Conservation (phyloP, 1,284 basidiomycete species). For the Microbotryum scabiosae region DNA sequence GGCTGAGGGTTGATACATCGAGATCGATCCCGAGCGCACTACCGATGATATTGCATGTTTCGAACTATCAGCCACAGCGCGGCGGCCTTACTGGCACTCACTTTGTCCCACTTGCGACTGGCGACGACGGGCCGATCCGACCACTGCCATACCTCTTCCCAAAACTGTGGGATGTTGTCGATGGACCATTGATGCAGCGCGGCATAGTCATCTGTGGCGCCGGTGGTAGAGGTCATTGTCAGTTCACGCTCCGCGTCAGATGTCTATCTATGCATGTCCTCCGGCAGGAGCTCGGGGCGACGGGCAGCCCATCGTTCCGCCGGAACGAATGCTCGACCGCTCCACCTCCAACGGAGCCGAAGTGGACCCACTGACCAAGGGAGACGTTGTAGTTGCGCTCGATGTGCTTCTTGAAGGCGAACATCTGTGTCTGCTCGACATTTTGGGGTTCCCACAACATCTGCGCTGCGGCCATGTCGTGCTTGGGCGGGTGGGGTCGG, state of each 20-base stretch:
- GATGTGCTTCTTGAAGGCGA: conserved; percentile 3
- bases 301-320: too few relatives aligned
- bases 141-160: conserved; percentile 62
- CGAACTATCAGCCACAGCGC: background rate
- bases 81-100: background rate
- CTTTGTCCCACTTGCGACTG: conserved; percentile 44
- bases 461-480: background rate
- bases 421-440: conserved; percentile 5
- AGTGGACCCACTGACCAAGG: background rate
- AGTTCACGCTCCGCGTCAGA: background rate
- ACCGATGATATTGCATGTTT: too few relatives aligned
- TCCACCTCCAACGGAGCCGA: background rate
- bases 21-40: too few relatives aligned
- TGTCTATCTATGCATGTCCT: background rate
- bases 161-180: conserved; percentile 56
- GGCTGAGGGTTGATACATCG: background rate
- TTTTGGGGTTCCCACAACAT: conserved; percentile 4
- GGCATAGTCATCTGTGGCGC: conserved; percentile 47
- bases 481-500: too few relatives aligned
- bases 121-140: conserved; percentile 58
- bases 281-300: background rate
- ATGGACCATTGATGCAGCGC: conserved; percentile 67
- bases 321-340: background rate
- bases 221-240: too few relatives aligned
- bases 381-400: background rate